Base-by-base conservation (phyloP, 805 yeast species). In the Torulaspora franciscae region DNA sequence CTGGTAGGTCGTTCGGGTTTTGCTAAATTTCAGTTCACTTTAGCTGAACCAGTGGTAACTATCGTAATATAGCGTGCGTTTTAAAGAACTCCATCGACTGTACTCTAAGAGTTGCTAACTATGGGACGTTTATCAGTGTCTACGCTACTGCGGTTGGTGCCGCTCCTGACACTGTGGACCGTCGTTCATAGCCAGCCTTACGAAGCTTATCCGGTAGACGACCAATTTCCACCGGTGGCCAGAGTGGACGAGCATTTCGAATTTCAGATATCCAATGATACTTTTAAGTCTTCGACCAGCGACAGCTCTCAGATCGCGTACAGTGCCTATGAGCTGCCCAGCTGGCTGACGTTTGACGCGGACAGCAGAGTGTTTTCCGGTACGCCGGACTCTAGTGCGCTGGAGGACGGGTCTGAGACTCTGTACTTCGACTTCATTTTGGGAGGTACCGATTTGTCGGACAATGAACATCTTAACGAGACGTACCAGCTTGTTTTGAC, bases 161-260 rank as follows among this genome's bases (percentile, higher is more conserved):
- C 40, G 32, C 32, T 40, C n/a, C 33, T 34, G 37, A 46, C 40
- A 15, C 39, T 36, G 26, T 43, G 32, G 32, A 23, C 33, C 6
- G 33, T 43, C 28, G 48, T 41, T 28, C 32, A 33, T 15, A 32
- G 51, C 32, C 43, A 44, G 34, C 66, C 66, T 6, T 61, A 60
- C 42, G 68, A 64, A 44, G 66, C 67, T 19, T 64, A 58, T 32
- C 60, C 66, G 7, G 46, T 61, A 2, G 67, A 75, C 51, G 80
- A 80, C 60, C 99, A 91, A 67, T 73, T 81, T 17, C 98, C 98
- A 4, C 83, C 88, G 27, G 86, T 93, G 10, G 98, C 95, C 4
- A 74, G 95, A 46, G 77, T 79, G 11, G 77, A 77, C 47, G 71
- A 77, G 54, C 54, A 61, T 2, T 91, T 83, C 66, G 54, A 68